Evolutionary conservation across 208 protist species (phyloP).

Genomic region (Acanthamoeba lenticulata): DNA sequence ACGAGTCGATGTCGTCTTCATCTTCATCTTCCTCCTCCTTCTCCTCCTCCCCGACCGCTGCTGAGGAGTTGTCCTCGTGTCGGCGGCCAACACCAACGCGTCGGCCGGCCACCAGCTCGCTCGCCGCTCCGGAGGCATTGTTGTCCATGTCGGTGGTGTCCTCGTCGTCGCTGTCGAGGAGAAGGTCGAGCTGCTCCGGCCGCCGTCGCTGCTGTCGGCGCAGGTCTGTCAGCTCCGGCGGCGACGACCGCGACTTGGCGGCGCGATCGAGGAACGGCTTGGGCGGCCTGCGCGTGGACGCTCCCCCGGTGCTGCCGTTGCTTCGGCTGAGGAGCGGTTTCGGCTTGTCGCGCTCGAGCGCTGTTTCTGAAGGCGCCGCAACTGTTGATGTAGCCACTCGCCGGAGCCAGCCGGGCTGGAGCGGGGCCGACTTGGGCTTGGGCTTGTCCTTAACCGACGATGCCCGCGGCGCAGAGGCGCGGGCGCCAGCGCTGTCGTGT

Average conservation of each 20-base stretch:
- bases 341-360: not conserved
- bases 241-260: not conserved
- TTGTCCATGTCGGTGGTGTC: not conserved
- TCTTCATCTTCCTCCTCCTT: not conserved
- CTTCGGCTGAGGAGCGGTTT: not conserved
- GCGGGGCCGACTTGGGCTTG: not conserved
- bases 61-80: not conserved
- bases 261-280: not conserved
- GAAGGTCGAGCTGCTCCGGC: not conserved
- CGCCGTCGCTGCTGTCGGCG: not conserved
- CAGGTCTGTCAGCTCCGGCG: not conserved
- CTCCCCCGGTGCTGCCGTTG: not conserved
- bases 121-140: not conserved
- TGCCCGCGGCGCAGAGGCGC: not conserved
- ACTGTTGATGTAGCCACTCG: no score
- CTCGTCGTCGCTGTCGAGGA: not conserved
- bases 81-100: no score
- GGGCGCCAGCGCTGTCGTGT: not conserved
- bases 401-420: not conserved
- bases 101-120: not conserved
- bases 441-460: not conserved
- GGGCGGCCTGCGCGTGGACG: no score
- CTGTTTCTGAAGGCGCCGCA: no score
- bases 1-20: slow-evolving; percentile 29
- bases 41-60: not conserved